Evolutionary conservation across 2,329 filamentous ascomycete species (phyloP).

Genomic region (Fusarium bactridioides): DNA sequence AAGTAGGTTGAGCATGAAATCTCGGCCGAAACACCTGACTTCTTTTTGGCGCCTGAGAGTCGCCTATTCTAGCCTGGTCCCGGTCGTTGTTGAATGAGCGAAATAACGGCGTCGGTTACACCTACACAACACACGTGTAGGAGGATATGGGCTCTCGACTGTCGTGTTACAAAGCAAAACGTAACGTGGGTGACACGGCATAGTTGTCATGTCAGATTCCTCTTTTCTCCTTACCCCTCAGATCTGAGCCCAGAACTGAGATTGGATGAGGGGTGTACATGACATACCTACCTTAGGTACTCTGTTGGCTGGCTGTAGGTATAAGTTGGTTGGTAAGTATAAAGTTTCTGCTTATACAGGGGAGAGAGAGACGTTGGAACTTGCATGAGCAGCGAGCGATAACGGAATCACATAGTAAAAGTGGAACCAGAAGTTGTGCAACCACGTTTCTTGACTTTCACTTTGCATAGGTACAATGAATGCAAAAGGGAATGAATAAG

Average conservation of each 20-base stretch:
- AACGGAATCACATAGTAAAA: not conserved
- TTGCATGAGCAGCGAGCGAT: not conserved
- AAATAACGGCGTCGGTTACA: not conserved
- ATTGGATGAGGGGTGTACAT: not conserved
- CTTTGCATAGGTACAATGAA: not conserved
- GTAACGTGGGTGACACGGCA: not conserved
- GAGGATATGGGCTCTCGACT: not conserved
- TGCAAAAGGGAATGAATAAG: not conserved
- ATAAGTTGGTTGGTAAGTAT: not conserved
- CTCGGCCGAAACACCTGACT: conserved; percentile 37
- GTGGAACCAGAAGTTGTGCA: not conserved
- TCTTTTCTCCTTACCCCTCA: not conserved
- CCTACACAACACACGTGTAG: not conserved
- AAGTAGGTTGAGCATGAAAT: conserved; percentile 29
- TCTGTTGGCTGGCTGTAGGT: not conserved
- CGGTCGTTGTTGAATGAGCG: not conserved
- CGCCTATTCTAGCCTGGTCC: conserved; percentile 7
- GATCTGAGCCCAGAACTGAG: not conserved
- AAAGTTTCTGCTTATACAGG: not conserved
- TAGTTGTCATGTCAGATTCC: not conserved
- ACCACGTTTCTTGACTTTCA: not conserved
- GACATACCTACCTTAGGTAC: too few relatives aligned
- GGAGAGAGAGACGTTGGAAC: not conserved
- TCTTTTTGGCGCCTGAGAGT: conserved; percentile 10
- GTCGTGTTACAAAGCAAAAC: not conserved